Evolutionary conservation across 352 stramenopile genomes (phyloP), one percentile per base, ranked within the genome.

Genomic region (Phytopythium boreale): DNA sequence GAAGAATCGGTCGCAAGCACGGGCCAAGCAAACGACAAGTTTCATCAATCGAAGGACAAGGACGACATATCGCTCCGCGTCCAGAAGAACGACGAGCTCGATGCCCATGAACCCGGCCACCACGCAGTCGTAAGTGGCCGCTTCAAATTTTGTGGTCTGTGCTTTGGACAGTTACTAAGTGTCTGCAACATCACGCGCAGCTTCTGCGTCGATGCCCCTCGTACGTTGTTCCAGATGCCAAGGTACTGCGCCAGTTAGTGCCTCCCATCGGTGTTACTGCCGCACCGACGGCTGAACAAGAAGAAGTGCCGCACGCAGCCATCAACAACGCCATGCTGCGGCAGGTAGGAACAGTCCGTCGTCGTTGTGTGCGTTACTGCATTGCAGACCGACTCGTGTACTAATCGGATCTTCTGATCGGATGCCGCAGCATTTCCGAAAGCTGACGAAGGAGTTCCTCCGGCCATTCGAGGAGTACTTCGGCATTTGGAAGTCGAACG

Each of bases 401-500:
- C 7, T 49, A 10, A 37, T 10, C 34, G 34, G 34, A 37, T 49
- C 43, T 6, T 22, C 20, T 24, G 43, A 26, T 24, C 20, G 19
- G 20, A 49, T 24, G 47, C 20, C 47, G n/a, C 64, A 95, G 84
- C 87, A 97, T 64, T 97, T 97, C 58, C 75, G 82, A 43, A 82
- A 90, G 66, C 77, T 97, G 14, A 96, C 89, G 3, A 88, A 92
- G 63, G 69, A 74, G 7, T 96, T 97, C 49, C 68, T 97, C n/a
- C 74, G 82, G n/a, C 89, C 89, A 17, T 95, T 97, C 53, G 83
- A 96, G 64, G 79, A 88, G 43, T 96, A 91, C 59, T 94, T 97
- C 63, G 84, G 86, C 19, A 83, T 96, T 46, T 94, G 82, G 82
- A 89, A 86, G 59, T 46, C 72, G 47, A 85, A 74, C 26, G 79